phyloP scores from a whole-genome alignment of 768 basidiomycete genomes.

The Mycena rebaudengoi region DNA sequence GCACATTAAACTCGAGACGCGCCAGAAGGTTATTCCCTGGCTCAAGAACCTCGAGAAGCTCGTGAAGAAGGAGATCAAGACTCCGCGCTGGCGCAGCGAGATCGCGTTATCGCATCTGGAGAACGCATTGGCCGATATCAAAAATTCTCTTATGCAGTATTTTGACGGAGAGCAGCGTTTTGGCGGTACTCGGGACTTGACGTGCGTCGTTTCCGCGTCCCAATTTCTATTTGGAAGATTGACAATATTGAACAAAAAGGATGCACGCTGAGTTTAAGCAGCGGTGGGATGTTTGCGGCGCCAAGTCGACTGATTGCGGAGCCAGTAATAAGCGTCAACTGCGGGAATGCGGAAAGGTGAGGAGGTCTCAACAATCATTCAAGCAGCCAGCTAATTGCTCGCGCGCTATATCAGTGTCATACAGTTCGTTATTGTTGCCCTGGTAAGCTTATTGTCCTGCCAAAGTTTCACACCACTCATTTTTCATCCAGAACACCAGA shows the following conservation, averaged over 20 bases:
- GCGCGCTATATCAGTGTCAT: conserved; percentile 1
- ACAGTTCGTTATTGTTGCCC: conserved; percentile 23
- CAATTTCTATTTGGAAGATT: too few relatives aligned
- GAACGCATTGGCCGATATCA: background rate
- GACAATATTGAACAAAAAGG: background rate
- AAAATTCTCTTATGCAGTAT: conserved; percentile 4
- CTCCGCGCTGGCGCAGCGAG: conserved; percentile 18
- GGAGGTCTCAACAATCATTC: too few relatives aligned
- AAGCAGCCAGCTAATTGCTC: too few relatives aligned
- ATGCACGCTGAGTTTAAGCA: conserved; percentile 5
- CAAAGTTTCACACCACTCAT: background rate
- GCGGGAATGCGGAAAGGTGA: conserved; percentile 15
- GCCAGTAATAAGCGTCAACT: conserved; percentile 6
- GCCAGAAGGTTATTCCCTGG: conserved; percentile 4
- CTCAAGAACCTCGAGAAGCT: conserved; percentile 18
- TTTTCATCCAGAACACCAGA: conserved; percentile 4
- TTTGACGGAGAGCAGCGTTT: conserved; percentile 21
- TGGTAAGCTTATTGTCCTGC: background rate
- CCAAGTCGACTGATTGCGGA: conserved; percentile 16
- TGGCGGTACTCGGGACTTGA: conserved; percentile 11
- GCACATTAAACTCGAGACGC: conserved; percentile 19
- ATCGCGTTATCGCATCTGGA: too few relatives aligned
- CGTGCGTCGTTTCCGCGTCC: background rate
- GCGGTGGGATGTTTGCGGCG: conserved; percentile 23
- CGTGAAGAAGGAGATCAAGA: conserved; percentile 9